Base-by-base conservation (phyloP, 1,139 yeast genomes). In the Debaryomycetaceae sp. region DNA sequence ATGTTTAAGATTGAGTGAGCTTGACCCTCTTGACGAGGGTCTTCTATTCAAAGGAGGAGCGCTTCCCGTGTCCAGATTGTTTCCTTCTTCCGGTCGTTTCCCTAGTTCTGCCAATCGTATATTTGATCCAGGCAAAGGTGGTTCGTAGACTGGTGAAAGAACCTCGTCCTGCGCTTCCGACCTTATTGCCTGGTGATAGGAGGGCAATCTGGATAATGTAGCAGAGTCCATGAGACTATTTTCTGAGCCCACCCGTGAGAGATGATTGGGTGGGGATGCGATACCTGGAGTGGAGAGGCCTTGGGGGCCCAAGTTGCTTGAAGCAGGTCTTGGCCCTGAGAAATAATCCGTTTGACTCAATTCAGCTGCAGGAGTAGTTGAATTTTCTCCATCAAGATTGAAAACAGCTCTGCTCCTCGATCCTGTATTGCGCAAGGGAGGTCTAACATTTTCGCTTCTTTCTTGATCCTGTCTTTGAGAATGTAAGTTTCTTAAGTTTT, bases 151-250 rank as follows among this genome's bases (percentile, higher is more conserved):
- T 0, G 95, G 93, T 1, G 91, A 76, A 36, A 83, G 64, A 37
- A 76, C 79, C 37, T 71, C 79, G 5, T 68, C 78, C 6, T 68
- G 62, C 4, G 65, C 63, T 33, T 70, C 78, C 2, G 78, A 63
- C 52, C 73, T 75, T 60, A 84, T 67, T 0, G 98, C 97, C 39
- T 88, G 84, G 7, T 77, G 76, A 62, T 91, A 91, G 0, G 96
- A 81, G 0, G 98, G 98, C 4, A 90, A 96, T 46, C 80, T 68
- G 13, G 85, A 81, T 52, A 90, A 59, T 37, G 39, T 53, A 13
- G 52, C 57, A 38, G 47, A 53, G 40, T 48, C 56, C 31, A 50
- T 45, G 51, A 50, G 41, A 40, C 50, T 44, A 31, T 50, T 42
- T 34, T 66, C 75, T 0, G 90, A 83, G 39, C 75, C 76, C 1